Evolutionary conservation across 2,329 filamentous ascomycete genomes (phyloP).

Genomic region (Hypoxylon sp.): DNA sequence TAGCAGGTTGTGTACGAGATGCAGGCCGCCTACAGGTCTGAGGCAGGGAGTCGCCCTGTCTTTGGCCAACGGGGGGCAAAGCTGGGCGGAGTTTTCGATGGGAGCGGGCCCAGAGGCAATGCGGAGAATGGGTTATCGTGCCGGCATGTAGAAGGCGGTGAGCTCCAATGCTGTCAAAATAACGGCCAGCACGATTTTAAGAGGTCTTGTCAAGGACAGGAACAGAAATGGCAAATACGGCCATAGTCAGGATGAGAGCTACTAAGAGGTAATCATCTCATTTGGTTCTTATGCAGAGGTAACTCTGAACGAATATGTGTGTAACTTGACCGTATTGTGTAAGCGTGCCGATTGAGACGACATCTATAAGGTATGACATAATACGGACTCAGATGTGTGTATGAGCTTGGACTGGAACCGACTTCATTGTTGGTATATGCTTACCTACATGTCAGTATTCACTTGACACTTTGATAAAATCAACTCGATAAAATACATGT

Average conservation of each 20-base stretch:
- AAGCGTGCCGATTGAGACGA: background rate
- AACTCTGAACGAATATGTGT: background rate
- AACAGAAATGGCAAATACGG: too few relatives aligned
- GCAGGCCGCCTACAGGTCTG: background rate
- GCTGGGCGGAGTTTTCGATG: conserved; percentile 11
- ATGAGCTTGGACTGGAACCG: background rate
- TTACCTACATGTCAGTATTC: too few relatives aligned
- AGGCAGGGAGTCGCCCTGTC: conserved; percentile 21
- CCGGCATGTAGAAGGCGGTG: conserved; percentile 29
- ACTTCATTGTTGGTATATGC: too few relatives aligned
- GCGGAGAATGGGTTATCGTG: conserved; percentile 11
- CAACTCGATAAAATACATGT: background rate
- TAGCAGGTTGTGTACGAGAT: background rate
- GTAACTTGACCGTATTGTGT: too few relatives aligned
- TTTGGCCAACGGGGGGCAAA: conserved; percentile 7
- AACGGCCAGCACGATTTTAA: too few relatives aligned
- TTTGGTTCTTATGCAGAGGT: background rate
- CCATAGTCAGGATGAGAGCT: too few relatives aligned
- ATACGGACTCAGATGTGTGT: background rate
- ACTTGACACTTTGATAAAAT: too few relatives aligned
- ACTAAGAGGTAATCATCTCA: too few relatives aligned
- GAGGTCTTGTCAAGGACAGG: too few relatives aligned
- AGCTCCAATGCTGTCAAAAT: too few relatives aligned
- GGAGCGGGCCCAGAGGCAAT: conserved; percentile 19
- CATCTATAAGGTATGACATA: background rate